Conservation (phyloP, 106 monocot species). For the Vanilla planifolia region DNA sequence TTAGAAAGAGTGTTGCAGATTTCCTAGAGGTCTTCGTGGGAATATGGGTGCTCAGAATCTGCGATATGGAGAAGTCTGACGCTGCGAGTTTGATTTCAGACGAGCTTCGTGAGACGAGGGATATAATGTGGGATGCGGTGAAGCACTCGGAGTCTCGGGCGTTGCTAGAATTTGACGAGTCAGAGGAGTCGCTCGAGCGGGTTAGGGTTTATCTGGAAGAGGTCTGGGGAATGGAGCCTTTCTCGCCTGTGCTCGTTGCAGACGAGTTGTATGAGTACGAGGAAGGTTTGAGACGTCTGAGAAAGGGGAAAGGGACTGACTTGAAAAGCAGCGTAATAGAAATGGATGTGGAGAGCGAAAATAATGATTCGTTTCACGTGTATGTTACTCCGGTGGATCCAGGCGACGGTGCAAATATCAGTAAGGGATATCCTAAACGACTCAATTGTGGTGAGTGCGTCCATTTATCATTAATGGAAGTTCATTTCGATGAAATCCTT, state of each 20-base stretch:
- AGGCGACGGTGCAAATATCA: neutral
- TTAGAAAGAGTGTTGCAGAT: neutral
- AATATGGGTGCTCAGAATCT: slow-evolving; percentile 2
- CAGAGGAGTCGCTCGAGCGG: slow-evolving; percentile 1
- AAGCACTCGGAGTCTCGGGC: neutral
- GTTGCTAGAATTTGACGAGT: neutral
- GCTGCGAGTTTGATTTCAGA: slow-evolving; percentile 1
- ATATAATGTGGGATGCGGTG: slow-evolving; percentile 2
- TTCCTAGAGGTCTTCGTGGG: slow-evolving; percentile 1
- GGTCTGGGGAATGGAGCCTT: slow-evolving; percentile 4
- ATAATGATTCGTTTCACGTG: neutral
- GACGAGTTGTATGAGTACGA: neutral
- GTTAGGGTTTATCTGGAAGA: slow-evolving; percentile 7
- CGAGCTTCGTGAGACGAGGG: slow-evolving; percentile 7
- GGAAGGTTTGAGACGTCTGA: neutral
- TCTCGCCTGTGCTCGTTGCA: neutral
- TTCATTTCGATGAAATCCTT: neutral
- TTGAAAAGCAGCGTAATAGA: neutral
- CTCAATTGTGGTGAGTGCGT: neutral
- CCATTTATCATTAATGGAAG: neutral
- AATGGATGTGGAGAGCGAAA: neutral
- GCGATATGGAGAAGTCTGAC: slow-evolving; percentile 3
- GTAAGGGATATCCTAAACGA: neutral
- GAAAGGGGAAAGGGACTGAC: neutral
- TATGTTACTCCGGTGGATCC: neutral